Evolutionary conservation across 768 basidiomycete species (phyloP).

Genomic region (Boletus sp.): DNA sequence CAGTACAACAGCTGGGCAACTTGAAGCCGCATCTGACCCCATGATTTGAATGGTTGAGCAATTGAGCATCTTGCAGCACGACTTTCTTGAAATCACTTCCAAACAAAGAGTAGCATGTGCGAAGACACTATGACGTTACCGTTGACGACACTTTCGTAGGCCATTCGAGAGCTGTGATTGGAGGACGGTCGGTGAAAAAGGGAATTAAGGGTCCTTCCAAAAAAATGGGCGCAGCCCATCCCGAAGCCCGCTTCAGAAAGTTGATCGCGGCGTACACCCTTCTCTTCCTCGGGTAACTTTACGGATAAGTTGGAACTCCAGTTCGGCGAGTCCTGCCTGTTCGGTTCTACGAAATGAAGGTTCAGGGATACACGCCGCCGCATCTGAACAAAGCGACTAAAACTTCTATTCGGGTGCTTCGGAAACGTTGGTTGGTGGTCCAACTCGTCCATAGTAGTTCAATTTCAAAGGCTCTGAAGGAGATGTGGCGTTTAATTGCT

Average conservation of each 20-base stretch:
- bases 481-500: slow-evolving; percentile 26
- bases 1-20: neutral
- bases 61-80: neutral
- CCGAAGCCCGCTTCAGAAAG: too few relatives aligned
- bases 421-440: neutral
- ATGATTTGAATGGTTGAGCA: neutral
- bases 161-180: too few relatives aligned
- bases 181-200: too few relatives aligned
- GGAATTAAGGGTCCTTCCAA: too few relatives aligned
- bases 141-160: too few relatives aligned
- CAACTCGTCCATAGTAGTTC: slow-evolving; percentile 1
- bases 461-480: slow-evolving; percentile 16
- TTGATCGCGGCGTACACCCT: neutral
- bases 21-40: neutral
- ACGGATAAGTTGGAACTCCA: neutral
- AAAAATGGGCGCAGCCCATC: too few relatives aligned
- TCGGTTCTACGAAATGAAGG: slow-evolving; percentile 4
- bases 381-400: neutral
- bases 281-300: neutral
- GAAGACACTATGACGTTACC: too few relatives aligned
- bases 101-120: neutral
- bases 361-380: slow-evolving; percentile 1
- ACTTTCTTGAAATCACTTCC: neutral
- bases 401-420: neutral
- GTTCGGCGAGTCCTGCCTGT: neutral